These are phyloP conservation scores for Dissoconium aciculare DNA, from an alignment of 2,329 filamentous ascomycete genomes.

Conservation along the genomic window DNA sequence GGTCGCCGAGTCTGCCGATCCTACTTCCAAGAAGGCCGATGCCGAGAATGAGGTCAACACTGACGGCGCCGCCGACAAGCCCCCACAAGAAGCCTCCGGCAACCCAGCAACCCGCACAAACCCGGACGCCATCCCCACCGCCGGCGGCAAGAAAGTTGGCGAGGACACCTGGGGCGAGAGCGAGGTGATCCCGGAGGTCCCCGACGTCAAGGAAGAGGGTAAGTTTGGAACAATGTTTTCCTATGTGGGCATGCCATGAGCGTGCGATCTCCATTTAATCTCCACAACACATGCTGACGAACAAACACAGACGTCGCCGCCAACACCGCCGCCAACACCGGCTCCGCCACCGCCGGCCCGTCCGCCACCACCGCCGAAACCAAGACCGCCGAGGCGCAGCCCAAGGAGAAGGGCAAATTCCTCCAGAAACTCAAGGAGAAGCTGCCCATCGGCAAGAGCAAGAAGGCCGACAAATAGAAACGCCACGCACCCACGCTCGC, in stretches of 20 bases:
- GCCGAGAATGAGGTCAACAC: not conserved
- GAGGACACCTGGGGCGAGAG: conserved; percentile 24
- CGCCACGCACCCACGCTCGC: too few species aligned
- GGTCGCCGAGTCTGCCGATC: conserved; percentile 3
- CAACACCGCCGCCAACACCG: conserved; percentile 20
- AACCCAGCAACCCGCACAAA: conserved; percentile 13
- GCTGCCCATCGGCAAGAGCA: conserved; percentile 14
- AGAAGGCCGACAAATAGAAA: conserved; percentile 1
- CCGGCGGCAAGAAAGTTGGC: conserved; percentile 20
- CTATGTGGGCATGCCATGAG: conserved; percentile 1
- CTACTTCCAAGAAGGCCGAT: conserved; percentile 4
- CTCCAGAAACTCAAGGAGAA: conserved; percentile 18
- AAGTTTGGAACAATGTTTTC: conserved; percentile 7
- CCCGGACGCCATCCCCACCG: conserved; percentile 19
- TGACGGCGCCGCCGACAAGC: conserved; percentile 6
- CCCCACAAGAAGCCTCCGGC: conserved; percentile 5
- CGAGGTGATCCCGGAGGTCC: conserved; percentile 20
- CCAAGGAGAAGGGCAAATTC: conserved; percentile 15
- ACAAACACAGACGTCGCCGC: conserved; percentile 12
- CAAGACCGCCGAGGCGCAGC: conserved; percentile 1
- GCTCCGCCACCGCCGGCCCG: conserved; percentile 9
- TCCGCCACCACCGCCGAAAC: not conserved
- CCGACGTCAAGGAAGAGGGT: conserved; percentile 10
- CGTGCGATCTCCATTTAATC: not conserved
- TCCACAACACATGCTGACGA: not conserved